phyloP scores from a whole-genome alignment of 768 basidiomycete genomes.

The Tricholoma sp. region DNA sequence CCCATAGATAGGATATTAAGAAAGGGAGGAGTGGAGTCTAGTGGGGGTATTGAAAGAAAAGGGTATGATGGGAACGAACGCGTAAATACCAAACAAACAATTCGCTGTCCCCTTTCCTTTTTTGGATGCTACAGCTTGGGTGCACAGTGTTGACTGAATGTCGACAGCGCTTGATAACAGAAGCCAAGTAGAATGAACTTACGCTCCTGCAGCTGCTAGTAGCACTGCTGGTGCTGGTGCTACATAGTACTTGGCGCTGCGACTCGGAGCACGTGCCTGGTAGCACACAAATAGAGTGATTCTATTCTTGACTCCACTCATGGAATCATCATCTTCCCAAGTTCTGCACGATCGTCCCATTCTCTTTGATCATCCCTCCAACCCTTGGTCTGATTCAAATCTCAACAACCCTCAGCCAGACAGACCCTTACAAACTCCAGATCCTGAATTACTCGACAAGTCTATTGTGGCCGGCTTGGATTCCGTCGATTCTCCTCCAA shows the following conservation, averaged over 20 bases:
- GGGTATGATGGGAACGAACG: constrained; percentile 6
- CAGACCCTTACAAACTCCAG: constrained; percentile 32
- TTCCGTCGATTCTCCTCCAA: constrained; percentile 14
- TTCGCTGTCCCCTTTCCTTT: neutral
- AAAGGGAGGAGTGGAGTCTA: neutral
- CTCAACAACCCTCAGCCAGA: constrained; percentile 13
- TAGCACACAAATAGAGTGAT: too few relatives aligned
- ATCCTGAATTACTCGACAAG: constrained; percentile 38
- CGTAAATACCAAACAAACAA: constrained; percentile 12
- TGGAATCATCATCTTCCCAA: constrained; percentile 1
- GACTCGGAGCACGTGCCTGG: too few relatives aligned
- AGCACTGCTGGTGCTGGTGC: too few relatives aligned
- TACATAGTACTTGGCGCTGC: too few relatives aligned
- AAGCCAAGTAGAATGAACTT: too few relatives aligned
- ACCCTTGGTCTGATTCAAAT: constrained; percentile 35
- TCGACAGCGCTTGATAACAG: too few relatives aligned
- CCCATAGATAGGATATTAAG: constrained; percentile 36
- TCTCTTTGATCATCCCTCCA: constrained; percentile 16
- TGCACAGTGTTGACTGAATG: too few relatives aligned
- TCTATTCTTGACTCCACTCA: too few relatives aligned
- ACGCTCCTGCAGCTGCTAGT: too few relatives aligned
- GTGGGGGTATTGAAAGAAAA: constrained; percentile 20
- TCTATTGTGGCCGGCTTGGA: constrained; percentile 33
- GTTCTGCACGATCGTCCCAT: neutral
- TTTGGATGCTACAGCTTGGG: too few relatives aligned